Percentiles rank a stretch among this genome's conserved stretches.
Conservation (phyloP, 345 rosid species). For the Fremontodendron californicum region DNA sequence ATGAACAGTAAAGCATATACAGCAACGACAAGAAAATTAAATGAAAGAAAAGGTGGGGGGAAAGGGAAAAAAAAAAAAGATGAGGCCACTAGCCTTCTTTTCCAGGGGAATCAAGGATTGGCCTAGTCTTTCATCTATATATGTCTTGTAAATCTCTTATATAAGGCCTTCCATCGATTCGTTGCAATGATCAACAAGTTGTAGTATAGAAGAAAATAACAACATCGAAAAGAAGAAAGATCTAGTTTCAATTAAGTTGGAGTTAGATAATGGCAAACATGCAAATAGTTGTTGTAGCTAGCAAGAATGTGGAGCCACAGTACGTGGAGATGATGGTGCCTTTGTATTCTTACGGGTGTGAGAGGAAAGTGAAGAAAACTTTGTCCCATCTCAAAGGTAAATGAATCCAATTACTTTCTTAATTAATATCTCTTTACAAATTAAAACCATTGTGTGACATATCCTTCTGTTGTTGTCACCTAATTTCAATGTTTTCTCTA, state of each 20-base stretch:
- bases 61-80: not conserved
- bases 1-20: not conserved
- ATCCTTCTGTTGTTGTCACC: not conserved
- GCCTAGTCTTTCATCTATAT: not conserved
- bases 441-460: not conserved
- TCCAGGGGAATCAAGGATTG: not conserved
- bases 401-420: constrained; percentile 18
- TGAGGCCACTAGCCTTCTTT: not conserved
- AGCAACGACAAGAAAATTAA: constrained; percentile 5
- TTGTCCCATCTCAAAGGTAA: constrained; percentile 81
- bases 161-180: not conserved
- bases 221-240: not conserved
- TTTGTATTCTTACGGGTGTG: constrained; percentile 79
- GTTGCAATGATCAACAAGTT: not conserved
- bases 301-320: constrained; percentile 77
- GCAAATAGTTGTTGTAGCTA: constrained; percentile 62
- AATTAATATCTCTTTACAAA: not conserved
- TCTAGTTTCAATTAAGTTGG: not conserved
- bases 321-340: constrained; percentile 95
- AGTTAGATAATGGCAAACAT: constrained; percentile 46
- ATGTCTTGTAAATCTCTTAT: not conserved
- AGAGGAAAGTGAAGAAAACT: constrained; percentile 68
- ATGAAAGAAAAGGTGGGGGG: constrained; percentile 6
- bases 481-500: not conserved
- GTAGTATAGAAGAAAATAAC: not conserved